These are phyloP conservation scores for Talaromyces marneffei DNA, from an alignment of 2,329 filamentous ascomycete genomes.

Conservation along the genomic window DNA sequence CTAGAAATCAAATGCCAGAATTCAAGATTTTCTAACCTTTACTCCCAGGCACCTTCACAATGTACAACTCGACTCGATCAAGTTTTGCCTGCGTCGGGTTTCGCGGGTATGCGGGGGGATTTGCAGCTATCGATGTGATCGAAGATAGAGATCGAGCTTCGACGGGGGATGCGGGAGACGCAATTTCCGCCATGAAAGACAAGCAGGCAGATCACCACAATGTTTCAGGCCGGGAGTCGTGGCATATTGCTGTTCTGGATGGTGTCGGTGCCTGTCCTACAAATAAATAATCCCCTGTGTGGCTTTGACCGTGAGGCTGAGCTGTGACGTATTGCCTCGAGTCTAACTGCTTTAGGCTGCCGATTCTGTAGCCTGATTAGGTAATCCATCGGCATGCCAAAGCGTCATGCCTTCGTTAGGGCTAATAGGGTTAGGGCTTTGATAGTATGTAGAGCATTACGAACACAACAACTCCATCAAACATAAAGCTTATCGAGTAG, in stretches of 20 bases:
- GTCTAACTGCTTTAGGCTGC: not conserved
- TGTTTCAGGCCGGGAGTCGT: not conserved
- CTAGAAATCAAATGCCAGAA: slow-evolving; percentile 13
- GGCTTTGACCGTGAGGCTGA: slow-evolving; percentile 1
- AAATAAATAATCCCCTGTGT: not conserved
- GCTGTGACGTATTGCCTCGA: not conserved
- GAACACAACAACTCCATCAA: not conserved
- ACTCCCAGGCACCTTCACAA: slow-evolving; percentile 86
- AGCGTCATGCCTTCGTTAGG: not conserved
- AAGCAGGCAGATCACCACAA: not conserved
- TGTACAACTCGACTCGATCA: slow-evolving; percentile 77
- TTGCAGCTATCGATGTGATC: slow-evolving; percentile 73
- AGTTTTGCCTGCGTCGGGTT: slow-evolving; percentile 64
- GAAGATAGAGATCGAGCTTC: slow-evolving; percentile 79
- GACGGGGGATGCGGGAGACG: slow-evolving; percentile 38
- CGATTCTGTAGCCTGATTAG: not conserved
- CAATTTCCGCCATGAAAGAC: slow-evolving; percentile 12
- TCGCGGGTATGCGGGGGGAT: slow-evolving; percentile 79
- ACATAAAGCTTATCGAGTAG: not conserved
- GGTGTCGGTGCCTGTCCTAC: not conserved
- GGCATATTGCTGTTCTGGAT: not conserved
- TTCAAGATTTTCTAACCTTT: slow-evolving; percentile 52
- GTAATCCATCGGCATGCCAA: not conserved
- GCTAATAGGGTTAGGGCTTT: not conserved
- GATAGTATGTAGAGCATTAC: not conserved